phyloP scores from a whole-genome alignment of 257 asterid species.

The Nicotiana noctiflora region DNA sequence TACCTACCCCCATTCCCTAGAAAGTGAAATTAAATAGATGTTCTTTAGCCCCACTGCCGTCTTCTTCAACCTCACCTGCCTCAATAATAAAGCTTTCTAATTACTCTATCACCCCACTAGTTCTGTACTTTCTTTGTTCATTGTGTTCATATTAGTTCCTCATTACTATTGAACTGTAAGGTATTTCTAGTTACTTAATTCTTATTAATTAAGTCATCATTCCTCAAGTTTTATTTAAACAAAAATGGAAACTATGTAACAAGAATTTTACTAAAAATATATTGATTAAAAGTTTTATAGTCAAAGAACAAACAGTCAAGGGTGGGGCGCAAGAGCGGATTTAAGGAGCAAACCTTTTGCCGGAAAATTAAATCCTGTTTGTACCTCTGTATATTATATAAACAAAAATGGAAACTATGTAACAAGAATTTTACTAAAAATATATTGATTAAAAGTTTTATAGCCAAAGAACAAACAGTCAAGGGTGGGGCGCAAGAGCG shows the following conservation, averaged over 20 bases:
- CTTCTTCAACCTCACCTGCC: conserved; percentile 17
- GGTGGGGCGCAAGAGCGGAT: too few relatives aligned
- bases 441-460: not conserved
- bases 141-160: not conserved
- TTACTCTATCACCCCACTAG: not conserved
- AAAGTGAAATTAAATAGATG: not conserved
- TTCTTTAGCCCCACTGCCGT: not conserved
- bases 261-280: not conserved
- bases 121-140: not conserved
- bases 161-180: not conserved
- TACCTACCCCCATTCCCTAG: conserved; percentile 1
- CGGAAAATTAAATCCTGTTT: too few relatives aligned
- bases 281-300: not conserved
- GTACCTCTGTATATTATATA: not conserved
- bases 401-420: not conserved
- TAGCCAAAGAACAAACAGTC: not conserved
- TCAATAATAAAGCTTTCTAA: not conserved
- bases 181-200: not conserved
- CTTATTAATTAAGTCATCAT: not conserved
- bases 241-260: not conserved
- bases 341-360: too few relatives aligned
- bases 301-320: not conserved
- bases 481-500: too few relatives aligned
- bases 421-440: not conserved
- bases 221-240: not conserved